Base-by-base conservation (phyloP, 2,329 filamentous ascomycete genomes). In the Sporothrix pallida region DNA sequence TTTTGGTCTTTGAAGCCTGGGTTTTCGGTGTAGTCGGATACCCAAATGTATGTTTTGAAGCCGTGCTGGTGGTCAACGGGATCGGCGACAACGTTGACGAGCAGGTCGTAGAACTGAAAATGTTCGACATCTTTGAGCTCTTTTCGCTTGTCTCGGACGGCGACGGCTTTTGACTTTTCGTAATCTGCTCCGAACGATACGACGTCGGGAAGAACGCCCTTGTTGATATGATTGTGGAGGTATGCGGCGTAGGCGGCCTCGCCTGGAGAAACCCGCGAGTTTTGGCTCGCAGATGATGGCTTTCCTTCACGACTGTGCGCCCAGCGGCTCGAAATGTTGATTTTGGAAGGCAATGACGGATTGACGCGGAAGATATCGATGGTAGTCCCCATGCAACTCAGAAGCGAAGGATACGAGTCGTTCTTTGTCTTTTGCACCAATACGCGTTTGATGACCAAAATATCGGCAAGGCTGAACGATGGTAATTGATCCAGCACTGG, bases 1-100 rank as follows among this genome's bases (percentile, higher is more conserved):
- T 81, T 78, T 68, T 83, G 89, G 50, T 89, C 81, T 76, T 86
- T 91, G 74, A 98, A 90, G 0, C 78, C 74, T 0, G 84, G 78
- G 78, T 98, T 93, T 70, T 88, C 83, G 0, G 94, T 97, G 80
- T 95, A 97, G 81, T 98, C 95, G 0, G 93, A 92, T 20, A 97
- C 83, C 84, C 94, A 94, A 0, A 97, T 76, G 5, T 89, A 88
- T 13, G 88, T 81, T 73, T 82, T 87, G 37, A 13, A 9, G 37
- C 87, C 85, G 26, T 79, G 79, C 7, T 77, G 23, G 44, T 84
- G 82, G 60, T 37, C 31, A 37, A 80, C 85, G 0, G 87, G 86
- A 1, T 84, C 81, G 63, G 81, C 84, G 65, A 94, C 87, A 2
- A 97, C 88, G 78, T 95, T 87, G 1, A 88, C 94, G 20, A 93